Percentiles rank a stretch among this genome's conserved stretches.
Evolutionary conservation across 345 rosid genomes (phyloP).

Genomic region (Psidium friedrichsthalianum): DNA sequence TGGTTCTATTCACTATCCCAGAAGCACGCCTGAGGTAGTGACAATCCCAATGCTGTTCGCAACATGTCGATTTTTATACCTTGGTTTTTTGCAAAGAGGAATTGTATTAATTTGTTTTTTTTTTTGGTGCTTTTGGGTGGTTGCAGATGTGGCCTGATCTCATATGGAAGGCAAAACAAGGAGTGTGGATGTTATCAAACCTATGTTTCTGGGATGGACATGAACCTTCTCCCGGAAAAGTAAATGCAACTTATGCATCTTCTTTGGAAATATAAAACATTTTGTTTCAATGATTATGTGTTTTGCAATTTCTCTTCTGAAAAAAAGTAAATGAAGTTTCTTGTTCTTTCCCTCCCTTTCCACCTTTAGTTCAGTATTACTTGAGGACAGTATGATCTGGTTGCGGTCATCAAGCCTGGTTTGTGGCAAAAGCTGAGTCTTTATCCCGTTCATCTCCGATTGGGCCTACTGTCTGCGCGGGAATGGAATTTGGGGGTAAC

Average conservation of each 20-base stretch:
- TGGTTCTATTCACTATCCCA: slow-evolving; percentile 95
- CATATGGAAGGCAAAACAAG: slow-evolving; percentile 16
- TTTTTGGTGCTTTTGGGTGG: background rate
- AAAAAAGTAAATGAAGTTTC: background rate
- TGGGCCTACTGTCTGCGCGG: slow-evolving; percentile 11
- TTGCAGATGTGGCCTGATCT: slow-evolving; percentile 14
- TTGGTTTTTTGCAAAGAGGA: background rate
- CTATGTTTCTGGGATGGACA: slow-evolving; percentile 39
- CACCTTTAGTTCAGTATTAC: slow-evolving; percentile 11
- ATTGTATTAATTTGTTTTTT: background rate
- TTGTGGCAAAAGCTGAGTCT: slow-evolving; percentile 36
- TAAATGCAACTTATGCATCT: background rate
- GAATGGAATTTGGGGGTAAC: slow-evolving; percentile 18
- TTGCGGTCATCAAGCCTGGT: slow-evolving; percentile 30
- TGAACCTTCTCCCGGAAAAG: slow-evolving; percentile 7
- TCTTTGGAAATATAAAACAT: background rate
- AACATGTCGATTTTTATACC: background rate
- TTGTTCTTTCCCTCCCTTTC: background rate
- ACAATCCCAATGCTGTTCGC: background rate
- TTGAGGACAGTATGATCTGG: slow-evolving; percentile 32
- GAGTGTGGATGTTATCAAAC: slow-evolving; percentile 34
- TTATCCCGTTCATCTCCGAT: slow-evolving; percentile 16
- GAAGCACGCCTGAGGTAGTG: slow-evolving; percentile 60
- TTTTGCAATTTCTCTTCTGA: background rate
- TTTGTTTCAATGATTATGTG: background rate